These are phyloP conservation scores for Citrus australasica DNA, from an alignment of 345 rosid genomes.

Conservation along the genomic window DNA sequence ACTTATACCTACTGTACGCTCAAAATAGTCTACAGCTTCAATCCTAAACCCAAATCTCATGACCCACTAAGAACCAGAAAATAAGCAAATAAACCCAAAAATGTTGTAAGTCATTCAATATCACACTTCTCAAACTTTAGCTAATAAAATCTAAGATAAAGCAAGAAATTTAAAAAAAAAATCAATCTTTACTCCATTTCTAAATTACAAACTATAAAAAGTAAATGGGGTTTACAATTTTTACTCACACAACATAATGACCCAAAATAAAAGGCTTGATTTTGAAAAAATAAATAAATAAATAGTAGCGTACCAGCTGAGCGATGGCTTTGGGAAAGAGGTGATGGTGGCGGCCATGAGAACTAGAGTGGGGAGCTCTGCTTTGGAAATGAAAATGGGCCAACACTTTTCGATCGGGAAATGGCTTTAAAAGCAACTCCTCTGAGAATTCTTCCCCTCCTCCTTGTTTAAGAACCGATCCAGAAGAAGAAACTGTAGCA, in stretches of 20 bases:
- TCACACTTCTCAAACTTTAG: not conserved
- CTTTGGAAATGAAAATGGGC: constrained; percentile 82
- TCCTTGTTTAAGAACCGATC: constrained; percentile 27
- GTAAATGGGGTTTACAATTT: not conserved
- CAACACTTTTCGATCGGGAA: constrained; percentile 80
- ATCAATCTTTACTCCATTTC: not conserved
- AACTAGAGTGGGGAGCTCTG: constrained; percentile 53
- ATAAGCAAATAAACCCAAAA: constrained; percentile 6
- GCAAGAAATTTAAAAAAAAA: not conserved
- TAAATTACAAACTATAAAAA: not conserved
- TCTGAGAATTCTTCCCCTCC: constrained; percentile 66
- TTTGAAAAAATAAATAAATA: not conserved
- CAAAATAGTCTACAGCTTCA: no score
- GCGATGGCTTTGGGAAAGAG: constrained; percentile 96
- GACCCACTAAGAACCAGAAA: not conserved
- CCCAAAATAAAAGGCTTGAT: not conserved
- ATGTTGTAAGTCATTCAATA: not conserved
- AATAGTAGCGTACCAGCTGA: constrained; percentile 58
- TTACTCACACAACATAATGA: not conserved
- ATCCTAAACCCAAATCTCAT: not conserved
- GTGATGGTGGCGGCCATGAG: constrained; percentile 86
- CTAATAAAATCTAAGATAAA: constrained; percentile 2
- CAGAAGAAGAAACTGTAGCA: constrained; percentile 21
- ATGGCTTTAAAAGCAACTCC: constrained; percentile 68
- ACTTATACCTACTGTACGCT: no score